Evolutionary conservation across 2,329 filamentous ascomycete genomes (phyloP).

Genomic region (Pseudodiploospora longispora): DNA sequence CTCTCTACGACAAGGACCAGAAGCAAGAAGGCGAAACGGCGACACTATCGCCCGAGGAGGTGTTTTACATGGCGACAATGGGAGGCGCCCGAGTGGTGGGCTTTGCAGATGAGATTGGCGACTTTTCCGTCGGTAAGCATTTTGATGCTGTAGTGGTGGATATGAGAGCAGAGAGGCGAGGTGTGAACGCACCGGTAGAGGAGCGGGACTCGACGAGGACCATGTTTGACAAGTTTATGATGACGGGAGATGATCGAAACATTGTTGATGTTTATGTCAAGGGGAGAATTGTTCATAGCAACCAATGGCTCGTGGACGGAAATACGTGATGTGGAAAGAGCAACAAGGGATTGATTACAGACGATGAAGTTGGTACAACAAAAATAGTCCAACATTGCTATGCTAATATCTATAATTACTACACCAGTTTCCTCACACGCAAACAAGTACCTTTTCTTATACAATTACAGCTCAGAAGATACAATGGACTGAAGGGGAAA

Average conservation of each 20-base stretch:
- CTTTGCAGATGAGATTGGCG: slow-evolving; percentile 45
- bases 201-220: slow-evolving; percentile 36
- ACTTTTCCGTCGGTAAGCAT: slow-evolving; percentile 50
- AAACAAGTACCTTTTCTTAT: no score
- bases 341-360: neutral
- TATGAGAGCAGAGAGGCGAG: slow-evolving; percentile 22
- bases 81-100: slow-evolving; percentile 53
- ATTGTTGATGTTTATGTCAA: slow-evolving; percentile 46
- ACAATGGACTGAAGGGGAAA: no score
- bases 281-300: slow-evolving; percentile 26
- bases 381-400: no score
- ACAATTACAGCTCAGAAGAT: no score
- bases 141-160: slow-evolving; percentile 51
- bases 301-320: slow-evolving; percentile 1
- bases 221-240: slow-evolving; percentile 55
- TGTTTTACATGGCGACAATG: slow-evolving; percentile 52
- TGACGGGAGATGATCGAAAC: slow-evolving; percentile 59
- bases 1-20: slow-evolving; percentile 22
- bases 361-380: no score
- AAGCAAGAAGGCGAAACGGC: slow-evolving; percentile 23
- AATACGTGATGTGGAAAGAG: neutral
- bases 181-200: slow-evolving; percentile 45
- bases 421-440: no score
- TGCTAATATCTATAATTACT: no score
- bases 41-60: slow-evolving; percentile 40